Base-by-base conservation (phyloP, 2,329 filamentous ascomycete genomes). In the Aureobasidium pullulans region DNA sequence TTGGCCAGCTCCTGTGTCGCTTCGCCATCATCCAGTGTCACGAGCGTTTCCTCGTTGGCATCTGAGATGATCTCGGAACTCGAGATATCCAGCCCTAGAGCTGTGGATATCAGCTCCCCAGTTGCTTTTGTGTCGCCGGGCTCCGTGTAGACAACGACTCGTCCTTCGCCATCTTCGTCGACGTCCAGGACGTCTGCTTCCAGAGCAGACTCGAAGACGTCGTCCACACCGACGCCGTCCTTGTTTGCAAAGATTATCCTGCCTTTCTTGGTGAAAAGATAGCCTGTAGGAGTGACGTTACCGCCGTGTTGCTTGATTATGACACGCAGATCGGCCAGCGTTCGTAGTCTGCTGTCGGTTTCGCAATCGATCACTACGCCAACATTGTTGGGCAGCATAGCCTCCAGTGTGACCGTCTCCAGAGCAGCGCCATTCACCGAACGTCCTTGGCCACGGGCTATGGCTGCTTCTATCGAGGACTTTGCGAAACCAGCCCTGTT, bases 401-500 rank as follows among this genome's bases (percentile, higher is more conserved):
- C 86, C 77, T 97, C 93, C 54, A 96, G 80, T 0, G 85, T 88
- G 54, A 94, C 73, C 36, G 77, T 78, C 70, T 96, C 92, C n/a
- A 97, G 83, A 13, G 84, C 80, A 15, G 83, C 82, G 57, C 94
- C 94, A 5, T 82, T 82, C 1, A 84, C 75, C 28, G 91, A 92
- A 64, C 87, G 82, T 43, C 94, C 93, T 71, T 96, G 92, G 1
- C 94, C 94, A 48, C 91, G 86, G 13, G 90, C 89, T 64, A 99
- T 86, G 57, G 94, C 91, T 13, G 81, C 80, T 72, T 97, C 92
- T 66, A 97, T 96, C 2, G 84, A 81, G 19, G 84, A 78, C 74
- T 96, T 96, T 1, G 92, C 89, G 49, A 96, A 86, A 64, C 88
- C 89, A 61, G 84, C 86, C 77, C 91, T 92, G 76, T 94, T 96